phyloP scores from a whole-genome alignment of 495 filamentous ascomycete genomes.

The Tetracladium setigerum region DNA sequence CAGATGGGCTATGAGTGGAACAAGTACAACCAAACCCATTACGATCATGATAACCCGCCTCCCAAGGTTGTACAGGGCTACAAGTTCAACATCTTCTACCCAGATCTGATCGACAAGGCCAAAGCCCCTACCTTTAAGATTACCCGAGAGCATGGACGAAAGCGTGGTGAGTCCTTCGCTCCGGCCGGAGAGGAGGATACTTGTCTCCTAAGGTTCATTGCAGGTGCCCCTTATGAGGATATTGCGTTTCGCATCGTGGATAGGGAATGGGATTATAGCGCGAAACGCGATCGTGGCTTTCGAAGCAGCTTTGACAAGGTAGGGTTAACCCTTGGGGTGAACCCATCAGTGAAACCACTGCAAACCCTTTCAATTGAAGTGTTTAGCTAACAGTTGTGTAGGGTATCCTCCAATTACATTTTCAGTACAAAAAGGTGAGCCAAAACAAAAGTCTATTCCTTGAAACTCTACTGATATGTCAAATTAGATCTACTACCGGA shows the following conservation, averaged over 20 bases:
- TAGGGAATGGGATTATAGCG: constrained; percentile 98
- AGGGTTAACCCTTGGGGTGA: constrained; percentile 25
- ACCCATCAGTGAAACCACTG: not conserved
- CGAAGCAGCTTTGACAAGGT: constrained; percentile 97
- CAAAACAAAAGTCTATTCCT: constrained; percentile 29
- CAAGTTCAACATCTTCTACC: constrained; percentile 99
- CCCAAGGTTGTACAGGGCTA: constrained; percentile 98
- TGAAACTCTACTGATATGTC: constrained; percentile 29
- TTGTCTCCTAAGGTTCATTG: constrained; percentile 92
- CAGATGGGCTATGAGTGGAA: constrained; percentile 99
- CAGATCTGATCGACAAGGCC: constrained; percentile 92
- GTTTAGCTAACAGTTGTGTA: constrained; percentile 26
- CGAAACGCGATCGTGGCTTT: constrained; percentile 90
- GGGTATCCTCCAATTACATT: constrained; percentile 96
- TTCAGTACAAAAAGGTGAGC: constrained; percentile 76
- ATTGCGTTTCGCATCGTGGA: constrained; percentile 97
- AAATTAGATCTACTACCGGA: constrained; percentile 58
- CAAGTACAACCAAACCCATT: constrained; percentile 99
- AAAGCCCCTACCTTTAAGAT: constrained; percentile 95
- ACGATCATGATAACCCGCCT: constrained; percentile 97
- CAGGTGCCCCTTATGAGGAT: constrained; percentile 94
- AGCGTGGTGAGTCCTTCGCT: constrained; percentile 84
- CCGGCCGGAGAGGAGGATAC: constrained; percentile 97
- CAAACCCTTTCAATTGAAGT: not conserved
- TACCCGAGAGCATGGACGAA: constrained; percentile 82